These are phyloP conservation scores for Colletotrichum spinosum DNA, from an alignment of 2,329 filamentous ascomycete genomes.

Conservation along the genomic window DNA sequence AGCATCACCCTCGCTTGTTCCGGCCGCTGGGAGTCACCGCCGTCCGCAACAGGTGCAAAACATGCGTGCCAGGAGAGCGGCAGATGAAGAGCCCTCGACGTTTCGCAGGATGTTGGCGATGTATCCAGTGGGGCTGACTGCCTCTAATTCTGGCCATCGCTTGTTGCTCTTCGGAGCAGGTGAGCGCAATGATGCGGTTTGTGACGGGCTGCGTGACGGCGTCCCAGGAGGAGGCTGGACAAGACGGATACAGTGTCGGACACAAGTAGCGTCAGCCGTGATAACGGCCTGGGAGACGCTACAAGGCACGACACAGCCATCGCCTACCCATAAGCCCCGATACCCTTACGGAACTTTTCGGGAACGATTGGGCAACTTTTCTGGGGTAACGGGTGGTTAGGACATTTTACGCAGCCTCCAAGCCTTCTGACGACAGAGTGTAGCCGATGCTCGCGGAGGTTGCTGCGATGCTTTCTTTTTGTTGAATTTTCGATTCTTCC, in stretches of 20 bases:
- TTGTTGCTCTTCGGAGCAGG: constrained; percentile 2
- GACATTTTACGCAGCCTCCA: constrained; percentile 25
- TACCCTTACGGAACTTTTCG: constrained; percentile 13
- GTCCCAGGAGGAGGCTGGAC: background rate
- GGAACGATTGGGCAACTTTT: constrained; percentile 3
- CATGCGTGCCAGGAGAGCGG: constrained; percentile 1
- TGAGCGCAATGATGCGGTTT: constrained; percentile 9
- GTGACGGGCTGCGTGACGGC: background rate
- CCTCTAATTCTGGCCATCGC: constrained; percentile 6
- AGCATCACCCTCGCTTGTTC: constrained; percentile 20
- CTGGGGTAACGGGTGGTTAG: constrained; percentile 16
- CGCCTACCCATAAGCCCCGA: constrained; percentile 4
- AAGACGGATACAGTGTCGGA: constrained; percentile 4
- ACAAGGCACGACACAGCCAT: constrained; percentile 15
- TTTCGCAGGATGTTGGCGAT: constrained; percentile 2
- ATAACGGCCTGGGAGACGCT: constrained; percentile 1
- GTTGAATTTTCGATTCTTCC: constrained; percentile 8
- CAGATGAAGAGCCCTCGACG: constrained; percentile 2
- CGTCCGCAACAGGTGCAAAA: constrained; percentile 11
- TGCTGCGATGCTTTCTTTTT: constrained; percentile 16
- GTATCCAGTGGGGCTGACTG: background rate
- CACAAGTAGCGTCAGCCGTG: constrained; percentile 5
- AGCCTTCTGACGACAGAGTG: constrained; percentile 25
- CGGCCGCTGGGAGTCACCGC: constrained; percentile 3
- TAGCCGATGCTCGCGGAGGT: constrained; percentile 22